Percentiles rank a stretch among this genome's conserved stretches.
Conservation (phyloP, 257 asterid genomes). For the Verbascum thapsus region DNA sequence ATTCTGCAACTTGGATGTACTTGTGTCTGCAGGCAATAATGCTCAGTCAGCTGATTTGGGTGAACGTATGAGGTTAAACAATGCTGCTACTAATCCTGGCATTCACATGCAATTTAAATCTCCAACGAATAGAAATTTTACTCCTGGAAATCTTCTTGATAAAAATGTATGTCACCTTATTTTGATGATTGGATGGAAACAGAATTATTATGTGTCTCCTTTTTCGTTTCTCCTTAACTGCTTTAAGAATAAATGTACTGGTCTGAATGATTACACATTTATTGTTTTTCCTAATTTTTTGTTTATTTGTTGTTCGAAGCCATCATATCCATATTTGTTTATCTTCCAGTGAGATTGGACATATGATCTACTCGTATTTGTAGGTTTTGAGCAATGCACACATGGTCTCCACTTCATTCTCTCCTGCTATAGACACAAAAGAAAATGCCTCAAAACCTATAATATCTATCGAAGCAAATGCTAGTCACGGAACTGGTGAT, state of each 20-base stretch:
- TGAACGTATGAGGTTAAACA: conserved; percentile 59
- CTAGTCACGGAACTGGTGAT: conserved; percentile 59
- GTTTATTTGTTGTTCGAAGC: conserved; percentile 16
- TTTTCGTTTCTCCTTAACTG: conserved; percentile 1
- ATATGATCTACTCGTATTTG: conserved; percentile 30
- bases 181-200: conserved; percentile 3
- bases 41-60: conserved; percentile 64
- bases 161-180: conserved; percentile 54
- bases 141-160: conserved; percentile 61
- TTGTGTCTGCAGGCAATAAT: conserved; percentile 49
- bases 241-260: conserved; percentile 2
- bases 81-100: conserved; percentile 55
- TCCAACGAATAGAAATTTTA: conserved; percentile 57
- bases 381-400: conserved; percentile 63
- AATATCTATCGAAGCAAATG: conserved; percentile 65
- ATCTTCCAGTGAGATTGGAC: conserved; percentile 17
- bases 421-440: conserved; percentile 61
- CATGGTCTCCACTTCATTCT: conserved; percentile 63
- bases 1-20: conserved; percentile 24
- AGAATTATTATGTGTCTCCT: background rate
- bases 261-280: background rate
- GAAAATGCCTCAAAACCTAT: conserved; percentile 60
- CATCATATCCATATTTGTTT: background rate
- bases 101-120: conserved; percentile 77
- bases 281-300: conserved; percentile 5